Evolutionary conservation across 345 rosid species (phyloP), one percentile per base, ranked within the genome.

Genomic region (Boechera stricta): DNA sequence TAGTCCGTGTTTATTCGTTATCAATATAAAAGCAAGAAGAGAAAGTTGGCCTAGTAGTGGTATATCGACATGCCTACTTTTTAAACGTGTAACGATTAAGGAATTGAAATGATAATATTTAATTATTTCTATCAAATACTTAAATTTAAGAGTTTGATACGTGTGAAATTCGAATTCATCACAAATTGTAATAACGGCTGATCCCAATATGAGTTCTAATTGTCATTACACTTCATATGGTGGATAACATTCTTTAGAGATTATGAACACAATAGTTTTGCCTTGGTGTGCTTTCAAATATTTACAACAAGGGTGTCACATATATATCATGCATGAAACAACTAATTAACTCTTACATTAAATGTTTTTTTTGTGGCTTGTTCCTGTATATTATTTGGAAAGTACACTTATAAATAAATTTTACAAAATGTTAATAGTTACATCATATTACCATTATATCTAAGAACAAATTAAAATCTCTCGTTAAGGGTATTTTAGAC

Each of bases 21-120:
- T 9, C 70, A 63, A 10, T 52, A 6, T 0, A 3, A 42, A 35
- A 1, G 16, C 47, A 44, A 57, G 5, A 48, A 10, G 18, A 33
- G 10, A 49, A 1, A 69, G 67, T 67, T 13, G 73, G 79, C 67
- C 5, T 5, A 32, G 36, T 32, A 45, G 2, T 24, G 64, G 70
- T 39, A 39, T 53, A 75, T 58, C 73, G 67, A 75, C 73, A 67
- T 67, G 53, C 73, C 73, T 58, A 38, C 67, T 75, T 66, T 28
- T 5, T 24, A 15, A 29, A 16, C n/a, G 35, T 10, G 10, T n/a
- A 33, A 59, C 24, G 68, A 38, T 75, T 38, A 75, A 67, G 79
- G 35, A 36, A 75, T 24, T 24, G 53, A 28, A 58, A 6, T 45
- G 39, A 44, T 64, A 5, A 12, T 41, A 41, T 62, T 16, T 52